Conservation (phyloP, 345 rosid species). For the Syzygium grande region DNA sequence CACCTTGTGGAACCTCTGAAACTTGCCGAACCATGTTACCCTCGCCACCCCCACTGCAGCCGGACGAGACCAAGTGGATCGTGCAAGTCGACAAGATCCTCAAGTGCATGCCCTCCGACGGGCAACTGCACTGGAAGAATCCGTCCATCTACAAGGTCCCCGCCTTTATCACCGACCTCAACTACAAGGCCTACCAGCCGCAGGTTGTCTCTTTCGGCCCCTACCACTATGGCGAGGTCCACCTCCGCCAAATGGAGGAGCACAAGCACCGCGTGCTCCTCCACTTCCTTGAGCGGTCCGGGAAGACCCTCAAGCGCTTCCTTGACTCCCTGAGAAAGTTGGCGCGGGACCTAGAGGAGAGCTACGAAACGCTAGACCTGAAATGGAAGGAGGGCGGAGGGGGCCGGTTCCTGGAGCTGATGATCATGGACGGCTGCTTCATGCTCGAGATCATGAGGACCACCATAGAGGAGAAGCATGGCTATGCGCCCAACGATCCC, state of each 20-base stretch:
- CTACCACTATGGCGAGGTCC: neutral
- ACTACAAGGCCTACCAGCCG: neutral
- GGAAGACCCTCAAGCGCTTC: neutral
- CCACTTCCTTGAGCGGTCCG: neutral
- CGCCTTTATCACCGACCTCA: neutral
- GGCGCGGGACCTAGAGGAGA: neutral
- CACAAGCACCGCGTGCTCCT: conserved; percentile 2
- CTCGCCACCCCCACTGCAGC: neutral
- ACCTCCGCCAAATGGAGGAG: neutral
- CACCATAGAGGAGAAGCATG: conserved; percentile 1
- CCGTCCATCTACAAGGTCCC: conserved; percentile 5
- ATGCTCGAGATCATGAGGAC: neutral
- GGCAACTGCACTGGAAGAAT: neutral
- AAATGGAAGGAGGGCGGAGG: neutral
- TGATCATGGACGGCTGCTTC: conserved; percentile 8
- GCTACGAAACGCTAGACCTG: neutral
- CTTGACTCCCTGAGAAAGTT: neutral
- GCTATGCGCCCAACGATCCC: conserved; percentile 30
- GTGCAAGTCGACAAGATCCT: neutral
- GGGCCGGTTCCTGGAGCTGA: neutral
- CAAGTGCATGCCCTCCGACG: neutral
- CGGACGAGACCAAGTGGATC: neutral
- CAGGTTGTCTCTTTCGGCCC: conserved; percentile 11
- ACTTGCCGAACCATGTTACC: too few species aligned
- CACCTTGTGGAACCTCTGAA: too few species aligned